Percentiles rank a stretch among this genome's conserved stretches.
phyloP scores from a whole-genome alignment of 495 filamentous ascomycete genomes.

The Sordaria brevicollis region DNA sequence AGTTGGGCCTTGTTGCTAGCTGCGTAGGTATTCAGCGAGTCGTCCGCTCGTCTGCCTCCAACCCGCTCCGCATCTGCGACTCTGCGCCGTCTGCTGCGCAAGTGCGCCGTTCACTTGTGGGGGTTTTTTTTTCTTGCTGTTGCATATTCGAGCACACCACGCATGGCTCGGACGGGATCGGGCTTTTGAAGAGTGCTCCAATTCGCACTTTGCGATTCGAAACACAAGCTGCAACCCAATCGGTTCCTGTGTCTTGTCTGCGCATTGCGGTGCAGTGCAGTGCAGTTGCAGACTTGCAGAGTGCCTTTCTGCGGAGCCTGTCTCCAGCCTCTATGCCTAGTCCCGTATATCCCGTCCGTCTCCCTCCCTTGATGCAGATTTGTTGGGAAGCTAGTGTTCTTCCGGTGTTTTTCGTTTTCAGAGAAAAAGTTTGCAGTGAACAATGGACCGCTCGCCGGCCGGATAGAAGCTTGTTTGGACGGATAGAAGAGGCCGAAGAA shows the following conservation, averaged over 20 bases:
- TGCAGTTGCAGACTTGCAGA: neutral
- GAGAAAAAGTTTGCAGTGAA: neutral
- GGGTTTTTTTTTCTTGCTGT: neutral
- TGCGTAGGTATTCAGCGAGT: no score
- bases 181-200: neutral
- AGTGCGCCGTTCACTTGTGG: neutral
- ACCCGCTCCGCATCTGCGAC: neutral
- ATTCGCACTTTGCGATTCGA: neutral
- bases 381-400: neutral
- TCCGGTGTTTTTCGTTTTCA: neutral
- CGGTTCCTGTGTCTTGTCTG: neutral
- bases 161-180: neutral
- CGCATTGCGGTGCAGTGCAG: neutral
- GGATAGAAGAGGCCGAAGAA: neutral
- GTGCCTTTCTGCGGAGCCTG: neutral
- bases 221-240: neutral
- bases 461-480: neutral
- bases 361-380: neutral
- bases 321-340: neutral
- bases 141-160: neutral
- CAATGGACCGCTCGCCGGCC: neutral
- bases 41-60: neutral
- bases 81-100: neutral
- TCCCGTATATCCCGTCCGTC: neutral
- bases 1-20: neutral